These are phyloP conservation scores for Stramenopiles sp. DNA, from an alignment of 352 stramenopile genomes.

Conservation along the genomic window DNA sequence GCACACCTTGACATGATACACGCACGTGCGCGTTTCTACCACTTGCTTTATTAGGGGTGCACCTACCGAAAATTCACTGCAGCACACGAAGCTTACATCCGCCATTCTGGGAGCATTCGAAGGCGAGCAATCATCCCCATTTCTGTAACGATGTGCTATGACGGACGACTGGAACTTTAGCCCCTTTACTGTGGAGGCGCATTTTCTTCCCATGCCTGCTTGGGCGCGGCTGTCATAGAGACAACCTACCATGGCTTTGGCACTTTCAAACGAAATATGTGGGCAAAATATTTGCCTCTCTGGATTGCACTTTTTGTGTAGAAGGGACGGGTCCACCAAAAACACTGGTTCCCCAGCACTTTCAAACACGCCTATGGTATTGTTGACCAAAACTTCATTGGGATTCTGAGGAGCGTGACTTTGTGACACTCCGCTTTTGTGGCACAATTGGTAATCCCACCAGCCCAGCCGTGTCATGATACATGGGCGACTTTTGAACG, in stretches of 20 bases:
- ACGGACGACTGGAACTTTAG: neutral
- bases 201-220: neutral
- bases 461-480: neutral
- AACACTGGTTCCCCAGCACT: neutral
- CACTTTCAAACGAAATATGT: neutral
- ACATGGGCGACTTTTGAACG: neutral
- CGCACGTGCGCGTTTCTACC: neutral
- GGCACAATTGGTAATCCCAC: neutral
- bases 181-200: neutral
- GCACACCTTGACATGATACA: neutral
- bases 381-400: neutral
- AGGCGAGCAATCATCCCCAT: neutral
- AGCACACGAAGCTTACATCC: neutral
- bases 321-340: neutral
- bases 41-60: neutral
- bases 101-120: neutral
- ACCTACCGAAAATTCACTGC: neutral
- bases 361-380: neutral
- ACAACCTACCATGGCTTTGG: neutral
- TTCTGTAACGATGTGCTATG: neutral
- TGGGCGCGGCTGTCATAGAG: neutral
- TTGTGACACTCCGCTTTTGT: neutral
- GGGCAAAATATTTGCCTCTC: neutral
- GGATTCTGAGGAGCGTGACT: neutral
- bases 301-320: neutral